Evolutionary conservation across 1,139 yeast genomes (phyloP).

Genomic region (Scheffersomyces quercinus): DNA sequence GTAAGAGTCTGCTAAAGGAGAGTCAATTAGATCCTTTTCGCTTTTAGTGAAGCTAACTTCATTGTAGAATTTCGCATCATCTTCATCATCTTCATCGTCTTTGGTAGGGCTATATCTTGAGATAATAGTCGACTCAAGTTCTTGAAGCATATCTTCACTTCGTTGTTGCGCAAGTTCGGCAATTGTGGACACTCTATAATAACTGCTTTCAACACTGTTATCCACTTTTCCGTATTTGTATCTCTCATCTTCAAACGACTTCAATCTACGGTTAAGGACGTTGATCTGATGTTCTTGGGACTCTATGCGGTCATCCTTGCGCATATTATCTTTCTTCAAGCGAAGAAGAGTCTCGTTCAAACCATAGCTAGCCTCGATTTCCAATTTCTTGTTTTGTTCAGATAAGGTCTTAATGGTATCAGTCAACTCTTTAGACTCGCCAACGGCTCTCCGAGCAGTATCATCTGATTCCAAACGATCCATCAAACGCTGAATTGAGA

Average conservation of each 20-base stretch:
- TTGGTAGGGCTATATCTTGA: not conserved
- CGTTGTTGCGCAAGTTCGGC: not conserved
- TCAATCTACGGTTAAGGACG: slow-evolving; percentile 22
- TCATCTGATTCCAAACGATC: slow-evolving; percentile 36
- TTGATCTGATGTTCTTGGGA: slow-evolving; percentile 31
- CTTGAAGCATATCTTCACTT: slow-evolving; percentile 1
- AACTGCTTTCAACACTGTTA: too few species aligned
- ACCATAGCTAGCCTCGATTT: slow-evolving; percentile 24
- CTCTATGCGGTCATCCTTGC: slow-evolving; percentile 23
- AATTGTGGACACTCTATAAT: too few species aligned
- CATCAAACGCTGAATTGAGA: slow-evolving; percentile 36
- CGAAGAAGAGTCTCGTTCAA: slow-evolving; percentile 17
- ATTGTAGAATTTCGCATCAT: too few species aligned
- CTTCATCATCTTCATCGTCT: not conserved
- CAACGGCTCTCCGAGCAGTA: slow-evolving; percentile 34
- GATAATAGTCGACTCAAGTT: not conserved
- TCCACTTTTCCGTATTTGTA: slow-evolving; percentile 2
- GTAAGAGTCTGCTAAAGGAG: too few species aligned
- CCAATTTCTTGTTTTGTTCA: slow-evolving; percentile 25
- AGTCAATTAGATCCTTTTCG: too few species aligned
- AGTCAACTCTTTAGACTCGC: slow-evolving; percentile 28
- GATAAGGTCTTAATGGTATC: slow-evolving; percentile 23
- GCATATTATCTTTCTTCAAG: slow-evolving; percentile 18
- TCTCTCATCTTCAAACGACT: slow-evolving; percentile 19
- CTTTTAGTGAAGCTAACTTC: too few species aligned